A percentile compares a stretch with the other conserved stretches of the same genome.
These are phyloP conservation scores for Verticillium alfalfae DNA, from an alignment of 2,329 filamentous ascomycete species.

Conservation along the genomic window DNA sequence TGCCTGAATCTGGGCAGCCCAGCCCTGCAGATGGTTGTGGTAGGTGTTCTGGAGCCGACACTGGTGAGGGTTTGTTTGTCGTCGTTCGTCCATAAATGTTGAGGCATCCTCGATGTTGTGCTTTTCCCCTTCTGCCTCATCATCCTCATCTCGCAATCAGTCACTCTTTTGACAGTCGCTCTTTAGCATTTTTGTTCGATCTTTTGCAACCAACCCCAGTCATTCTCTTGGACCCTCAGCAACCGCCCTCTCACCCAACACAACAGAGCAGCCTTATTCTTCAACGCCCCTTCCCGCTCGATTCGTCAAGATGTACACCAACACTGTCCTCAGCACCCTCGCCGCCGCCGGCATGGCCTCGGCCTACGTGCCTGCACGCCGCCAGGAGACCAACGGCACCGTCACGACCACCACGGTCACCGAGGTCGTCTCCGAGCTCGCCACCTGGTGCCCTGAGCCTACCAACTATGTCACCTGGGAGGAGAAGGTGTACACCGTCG, in stretches of 20 bases:
- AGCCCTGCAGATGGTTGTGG: neutral
- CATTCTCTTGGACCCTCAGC: neutral
- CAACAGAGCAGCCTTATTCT: conserved; percentile 7
- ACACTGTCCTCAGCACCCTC: conserved; percentile 17
- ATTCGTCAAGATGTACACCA: conserved; percentile 22
- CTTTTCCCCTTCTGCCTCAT: conserved; percentile 1
- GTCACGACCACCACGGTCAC: conserved; percentile 24
- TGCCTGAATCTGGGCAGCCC: neutral
- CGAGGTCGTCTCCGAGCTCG: conserved; percentile 27
- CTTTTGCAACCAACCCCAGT: neutral
- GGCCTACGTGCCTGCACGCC: conserved; percentile 3
- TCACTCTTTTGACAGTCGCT: conserved; percentile 4
- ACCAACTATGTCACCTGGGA: conserved; percentile 43
- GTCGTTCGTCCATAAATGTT: neutral
- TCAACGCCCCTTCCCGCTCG: conserved; percentile 1
- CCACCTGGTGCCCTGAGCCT: conserved; percentile 38
- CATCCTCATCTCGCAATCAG: conserved; percentile 3
- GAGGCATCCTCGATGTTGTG: neutral
- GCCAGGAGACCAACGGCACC: conserved; percentile 14
- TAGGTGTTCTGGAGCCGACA: neutral
- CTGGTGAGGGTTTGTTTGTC: no score
- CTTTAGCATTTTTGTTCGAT: conserved; percentile 1
- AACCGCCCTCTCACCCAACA: neutral
- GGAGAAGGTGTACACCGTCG: conserved; percentile 47
- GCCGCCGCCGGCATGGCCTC: conserved; percentile 13